Percentiles rank a stretch among this genome's conserved stretches.
Evolutionary conservation across 805 yeast species (phyloP).

Genomic region (Spathaspora girioi): DNA sequence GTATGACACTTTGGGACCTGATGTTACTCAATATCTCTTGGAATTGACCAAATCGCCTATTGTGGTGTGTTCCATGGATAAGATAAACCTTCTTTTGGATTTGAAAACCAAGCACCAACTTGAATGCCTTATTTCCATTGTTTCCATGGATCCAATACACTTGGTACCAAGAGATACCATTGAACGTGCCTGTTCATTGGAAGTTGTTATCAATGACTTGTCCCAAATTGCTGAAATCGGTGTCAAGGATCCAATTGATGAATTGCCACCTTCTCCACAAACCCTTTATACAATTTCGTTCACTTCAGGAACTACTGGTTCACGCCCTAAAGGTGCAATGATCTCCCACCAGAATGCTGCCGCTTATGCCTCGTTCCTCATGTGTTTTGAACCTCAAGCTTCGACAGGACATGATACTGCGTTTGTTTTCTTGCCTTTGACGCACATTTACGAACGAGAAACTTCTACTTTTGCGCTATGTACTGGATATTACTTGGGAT

Average conservation of each 20-base stretch:
- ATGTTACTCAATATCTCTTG: constrained; percentile 31
- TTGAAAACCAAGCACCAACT: constrained; percentile 37
- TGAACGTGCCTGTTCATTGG: constrained; percentile 19
- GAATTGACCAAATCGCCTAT: constrained; percentile 37
- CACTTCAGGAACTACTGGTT: constrained; percentile 67
- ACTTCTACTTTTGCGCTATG: constrained; percentile 16
- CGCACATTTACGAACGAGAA: constrained; percentile 35
- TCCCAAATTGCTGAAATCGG: constrained; percentile 32
- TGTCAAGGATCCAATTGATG: constrained; percentile 27
- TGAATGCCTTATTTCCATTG: constrained; percentile 44
- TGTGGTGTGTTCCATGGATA: constrained; percentile 50
- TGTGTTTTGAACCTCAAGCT: constrained; percentile 7
- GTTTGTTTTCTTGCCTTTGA: constrained; percentile 30
- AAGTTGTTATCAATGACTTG: constrained; percentile 30
- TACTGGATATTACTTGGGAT: constrained; percentile 27
- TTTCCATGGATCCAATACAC: constrained; percentile 48
- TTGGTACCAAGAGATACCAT: constrained; percentile 11
- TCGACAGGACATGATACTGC: constrained; percentile 7
- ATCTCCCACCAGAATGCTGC: constrained; percentile 27
- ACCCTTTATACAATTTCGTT: constrained; percentile 39
- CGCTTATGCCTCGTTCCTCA: constrained; percentile 12
- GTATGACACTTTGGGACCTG: constrained; percentile 38
- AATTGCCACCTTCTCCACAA: constrained; percentile 28
- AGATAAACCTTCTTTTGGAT: constrained; percentile 45
- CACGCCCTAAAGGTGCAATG: constrained; percentile 71